Evolutionary conservation across 257 asterid genomes (phyloP).

Genomic region (Nicotiana obtusifolia): DNA sequence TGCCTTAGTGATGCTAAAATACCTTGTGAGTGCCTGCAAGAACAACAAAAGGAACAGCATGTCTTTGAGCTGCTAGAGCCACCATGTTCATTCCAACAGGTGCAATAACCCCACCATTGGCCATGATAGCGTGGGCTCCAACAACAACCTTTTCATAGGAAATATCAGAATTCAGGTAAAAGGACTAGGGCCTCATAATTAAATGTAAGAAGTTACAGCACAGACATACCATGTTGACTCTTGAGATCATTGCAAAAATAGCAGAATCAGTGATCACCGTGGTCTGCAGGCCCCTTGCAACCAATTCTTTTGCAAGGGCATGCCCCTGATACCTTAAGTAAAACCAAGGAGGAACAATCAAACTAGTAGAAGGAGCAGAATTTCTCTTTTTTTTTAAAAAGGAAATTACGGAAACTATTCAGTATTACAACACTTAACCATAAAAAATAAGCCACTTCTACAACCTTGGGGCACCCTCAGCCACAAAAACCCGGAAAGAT

Average conservation of each 20-base stretch:
- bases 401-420: slow-evolving; percentile 7
- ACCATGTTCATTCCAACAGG: slow-evolving; percentile 98
- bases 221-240: slow-evolving; percentile 84
- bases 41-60: slow-evolving; percentile 95
- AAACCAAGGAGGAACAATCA: slow-evolving; percentile 13
- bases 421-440: slow-evolving; percentile 2
- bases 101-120: slow-evolving; percentile 94
- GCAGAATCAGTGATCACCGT: slow-evolving; percentile 97
- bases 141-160: slow-evolving; percentile 68
- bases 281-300: slow-evolving; percentile 80
- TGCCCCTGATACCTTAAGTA: slow-evolving; percentile 87
- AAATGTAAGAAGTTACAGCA: slow-evolving; percentile 8
- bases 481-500: slow-evolving; percentile 92
- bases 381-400: background rate
- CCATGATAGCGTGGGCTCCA: slow-evolving; percentile 99
- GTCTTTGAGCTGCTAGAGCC: slow-evolving; percentile 95
- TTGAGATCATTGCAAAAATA: slow-evolving; percentile 96
- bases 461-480: slow-evolving; percentile 99
- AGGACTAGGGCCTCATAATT: background rate
- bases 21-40: slow-evolving; percentile 99
- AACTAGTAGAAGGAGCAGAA: slow-evolving; percentile 5
- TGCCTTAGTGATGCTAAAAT: slow-evolving; percentile 9
- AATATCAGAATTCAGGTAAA: slow-evolving; percentile 16
- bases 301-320: slow-evolving; percentile 86
- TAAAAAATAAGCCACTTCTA: slow-evolving; percentile 14